A percentile compares a stretch with the other conserved stretches of the same genome.
Evolutionary conservation across 768 basidiomycete genomes (phyloP).

Genomic region (Naganishia randhawae): DNA sequence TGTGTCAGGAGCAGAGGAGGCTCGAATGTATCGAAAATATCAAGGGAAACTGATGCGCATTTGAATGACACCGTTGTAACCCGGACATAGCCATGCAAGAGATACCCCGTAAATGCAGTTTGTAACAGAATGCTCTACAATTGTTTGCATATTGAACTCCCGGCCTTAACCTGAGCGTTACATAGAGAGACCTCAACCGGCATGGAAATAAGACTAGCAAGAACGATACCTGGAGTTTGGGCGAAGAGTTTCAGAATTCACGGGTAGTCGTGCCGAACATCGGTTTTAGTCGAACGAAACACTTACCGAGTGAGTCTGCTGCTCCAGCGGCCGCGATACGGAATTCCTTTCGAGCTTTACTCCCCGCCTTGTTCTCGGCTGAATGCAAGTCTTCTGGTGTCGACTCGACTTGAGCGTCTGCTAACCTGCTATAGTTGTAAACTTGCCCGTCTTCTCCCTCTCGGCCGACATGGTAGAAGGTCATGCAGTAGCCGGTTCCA

Average conservation of each 20-base stretch:
- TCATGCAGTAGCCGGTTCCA: slow-evolving; percentile 67
- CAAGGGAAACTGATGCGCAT: neutral
- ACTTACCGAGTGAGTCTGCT: slow-evolving; percentile 45
- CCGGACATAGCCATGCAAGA: neutral
- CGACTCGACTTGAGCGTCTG: slow-evolving; percentile 32
- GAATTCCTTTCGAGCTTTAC: slow-evolving; percentile 40
- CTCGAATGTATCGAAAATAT: neutral
- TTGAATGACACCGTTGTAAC: slow-evolving; percentile 4
- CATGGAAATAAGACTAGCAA: slow-evolving; percentile 47
- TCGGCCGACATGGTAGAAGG: slow-evolving; percentile 41
- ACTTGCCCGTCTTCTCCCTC: slow-evolving; percentile 58
- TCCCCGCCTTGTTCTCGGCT: slow-evolving; percentile 55
- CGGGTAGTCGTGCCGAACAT: no score
- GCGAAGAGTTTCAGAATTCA: neutral
- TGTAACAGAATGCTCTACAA: slow-evolving; percentile 26
- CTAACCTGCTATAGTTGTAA: slow-evolving; percentile 52
- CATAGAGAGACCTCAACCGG: slow-evolving; percentile 45
- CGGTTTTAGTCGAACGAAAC: neutral
- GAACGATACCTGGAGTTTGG: slow-evolving; percentile 39
- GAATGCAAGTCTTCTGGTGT: neutral
- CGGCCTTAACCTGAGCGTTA: slow-evolving; percentile 41
- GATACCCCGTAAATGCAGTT: slow-evolving; percentile 3
- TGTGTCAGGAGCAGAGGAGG: no score
- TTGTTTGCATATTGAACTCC: slow-evolving; percentile 42
- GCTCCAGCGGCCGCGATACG: slow-evolving; percentile 45